phyloP scores from a whole-genome alignment of 2,329 filamentous ascomycete genomes.

The Colletotrichum sp. region DNA sequence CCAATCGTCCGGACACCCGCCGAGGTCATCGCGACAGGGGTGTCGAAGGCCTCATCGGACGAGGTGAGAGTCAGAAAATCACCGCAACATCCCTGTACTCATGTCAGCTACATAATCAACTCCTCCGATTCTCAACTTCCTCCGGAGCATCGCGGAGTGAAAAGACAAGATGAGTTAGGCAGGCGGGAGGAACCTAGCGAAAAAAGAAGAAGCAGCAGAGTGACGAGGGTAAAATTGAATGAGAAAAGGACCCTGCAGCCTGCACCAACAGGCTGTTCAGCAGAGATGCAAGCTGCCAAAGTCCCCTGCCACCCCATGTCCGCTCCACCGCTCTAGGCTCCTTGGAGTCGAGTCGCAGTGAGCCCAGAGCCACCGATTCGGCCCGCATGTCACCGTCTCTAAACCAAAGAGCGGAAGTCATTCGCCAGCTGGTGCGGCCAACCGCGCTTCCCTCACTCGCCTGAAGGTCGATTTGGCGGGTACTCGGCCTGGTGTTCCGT shows the following conservation, averaged over 20 bases:
- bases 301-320: neutral
- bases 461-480: neutral
- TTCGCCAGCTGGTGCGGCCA: neutral
- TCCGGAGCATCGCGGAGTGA: neutral
- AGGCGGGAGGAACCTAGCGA: neutral
- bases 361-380: slow-evolving; percentile 14
- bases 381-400: neutral
- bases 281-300: neutral
- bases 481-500: neutral
- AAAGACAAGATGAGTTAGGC: neutral
- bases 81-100: neutral
- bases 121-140: neutral
- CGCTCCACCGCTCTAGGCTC: slow-evolving; percentile 2
- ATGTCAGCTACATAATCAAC: neutral
- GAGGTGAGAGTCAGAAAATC: neutral
- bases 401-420: neutral
- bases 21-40: slow-evolving; percentile 3
- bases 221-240: neutral
- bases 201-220: neutral
- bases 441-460: neutral
- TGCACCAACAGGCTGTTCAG: neutral
- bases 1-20: slow-evolving; percentile 12
- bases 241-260: neutral
- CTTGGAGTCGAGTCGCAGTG: neutral
- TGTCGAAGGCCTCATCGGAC: neutral